Conservation (phyloP, 352 stramenopile genomes). For the Lagenidium giganteum region DNA sequence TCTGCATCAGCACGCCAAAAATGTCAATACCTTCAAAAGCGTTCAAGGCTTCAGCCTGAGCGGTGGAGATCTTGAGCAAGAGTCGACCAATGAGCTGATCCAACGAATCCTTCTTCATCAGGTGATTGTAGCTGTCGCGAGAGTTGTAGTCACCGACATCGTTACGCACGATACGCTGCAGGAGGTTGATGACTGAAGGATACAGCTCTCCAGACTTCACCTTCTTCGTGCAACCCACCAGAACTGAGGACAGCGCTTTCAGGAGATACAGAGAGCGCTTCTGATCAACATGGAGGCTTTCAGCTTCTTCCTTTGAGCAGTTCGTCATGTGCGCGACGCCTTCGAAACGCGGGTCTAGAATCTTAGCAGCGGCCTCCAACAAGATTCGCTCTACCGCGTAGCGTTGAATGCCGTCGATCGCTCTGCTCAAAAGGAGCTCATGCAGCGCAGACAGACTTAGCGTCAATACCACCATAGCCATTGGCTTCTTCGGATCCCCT, state of each 20-base stretch:
- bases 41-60: conserved; percentile 49
- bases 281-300: conserved; percentile 5
- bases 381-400: conserved; percentile 74
- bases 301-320: conserved; percentile 35
- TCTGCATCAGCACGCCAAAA: conserved; percentile 80
- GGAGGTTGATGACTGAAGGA: conserved; percentile 67
- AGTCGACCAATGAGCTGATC: conserved; percentile 75
- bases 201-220: conserved; percentile 68
- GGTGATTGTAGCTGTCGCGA: conserved; percentile 58
- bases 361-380: conserved; percentile 67
- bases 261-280: conserved; percentile 55
- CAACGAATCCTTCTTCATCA: conserved; percentile 72
- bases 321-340: conserved; percentile 39
- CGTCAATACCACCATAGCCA: conserved; percentile 66
- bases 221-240: conserved; percentile 49
- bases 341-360: conserved; percentile 68
- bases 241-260: conserved; percentile 62
- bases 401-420: conserved; percentile 56
- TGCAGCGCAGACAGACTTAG: conserved; percentile 68
- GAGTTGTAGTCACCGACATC: conserved; percentile 78
- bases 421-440: conserved; percentile 52
- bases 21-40: conserved; percentile 79
- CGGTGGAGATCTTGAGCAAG: conserved; percentile 52
- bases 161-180: conserved; percentile 77
- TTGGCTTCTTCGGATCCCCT: conserved; percentile 49